Conservation (phyloP, 768 basidiomycete species). For the Lepiota venenata region DNA sequence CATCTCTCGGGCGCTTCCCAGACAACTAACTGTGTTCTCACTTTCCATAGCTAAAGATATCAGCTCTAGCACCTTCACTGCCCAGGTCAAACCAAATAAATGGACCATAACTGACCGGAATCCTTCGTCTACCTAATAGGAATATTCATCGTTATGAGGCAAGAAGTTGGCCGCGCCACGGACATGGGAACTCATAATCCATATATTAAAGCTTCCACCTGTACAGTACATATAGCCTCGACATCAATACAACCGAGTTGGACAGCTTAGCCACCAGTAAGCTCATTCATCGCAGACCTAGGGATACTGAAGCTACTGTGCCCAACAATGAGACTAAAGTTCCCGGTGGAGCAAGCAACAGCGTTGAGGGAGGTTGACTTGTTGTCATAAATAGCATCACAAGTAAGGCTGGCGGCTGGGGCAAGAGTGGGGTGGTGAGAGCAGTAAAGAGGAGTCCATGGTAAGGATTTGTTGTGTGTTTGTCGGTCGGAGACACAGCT, state of each 20-base stretch:
- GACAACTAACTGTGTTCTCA: no score
- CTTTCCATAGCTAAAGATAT: no score
- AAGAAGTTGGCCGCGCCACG: no score
- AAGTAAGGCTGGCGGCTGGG: conserved; percentile 24
- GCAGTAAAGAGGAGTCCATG: conserved; percentile 32
- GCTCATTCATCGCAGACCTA: conserved; percentile 46
- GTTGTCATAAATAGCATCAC: conserved; percentile 53
- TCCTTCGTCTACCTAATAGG: no score
- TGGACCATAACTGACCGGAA: no score
- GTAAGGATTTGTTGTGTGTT: background rate
- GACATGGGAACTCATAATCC: conserved; percentile 32
- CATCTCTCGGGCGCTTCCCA: no score
- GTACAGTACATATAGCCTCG: conserved; percentile 29
- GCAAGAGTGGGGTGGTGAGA: conserved; percentile 16
- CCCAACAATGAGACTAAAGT: conserved; percentile 47
- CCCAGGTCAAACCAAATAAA: no score
- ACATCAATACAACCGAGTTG: conserved; percentile 47
- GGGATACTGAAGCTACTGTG: conserved; percentile 44
- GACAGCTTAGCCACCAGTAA: conserved; percentile 46
- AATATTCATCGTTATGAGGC: no score
- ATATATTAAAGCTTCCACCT: conserved; percentile 46
- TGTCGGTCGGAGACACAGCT: background rate
- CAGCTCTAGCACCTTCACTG: no score
- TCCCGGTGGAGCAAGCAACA: conserved; percentile 46
- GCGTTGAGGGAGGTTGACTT: conserved; percentile 30